Base-by-base conservation (phyloP, 2,329 filamentous ascomycete species). In the Bipolaris victoriae region DNA sequence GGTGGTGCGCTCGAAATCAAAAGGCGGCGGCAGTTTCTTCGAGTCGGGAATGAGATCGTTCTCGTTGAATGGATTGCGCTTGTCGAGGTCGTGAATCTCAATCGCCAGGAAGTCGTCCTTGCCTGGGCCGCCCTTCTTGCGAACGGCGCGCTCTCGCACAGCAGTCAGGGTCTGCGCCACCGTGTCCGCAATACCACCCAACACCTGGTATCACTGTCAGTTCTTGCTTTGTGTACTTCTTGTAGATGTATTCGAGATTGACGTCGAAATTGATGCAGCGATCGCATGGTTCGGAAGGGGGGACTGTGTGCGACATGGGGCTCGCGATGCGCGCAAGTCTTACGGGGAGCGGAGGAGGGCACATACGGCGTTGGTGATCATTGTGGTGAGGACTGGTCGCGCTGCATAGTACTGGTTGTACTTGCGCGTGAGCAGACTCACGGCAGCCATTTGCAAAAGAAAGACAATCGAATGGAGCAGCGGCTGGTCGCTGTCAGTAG, bases 401-500 rank as follows among this genome's bases (percentile, higher is more conserved):
- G 92, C 88, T 66, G 91, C 89, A 85, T 98, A 99, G 81, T 96
- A 97, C 66, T 87, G 85, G 79, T 97, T 97, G 83, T 96, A 99
- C 74, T 92, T 91, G 69, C 91, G 86, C 44, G 89, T 88, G 53
- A 99, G 81, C 64, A 95, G 85, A 65, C 89, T 90, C 61, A 94
- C 86, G 76, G 96, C 88, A 57, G 87, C 88, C 87, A 98, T 91
- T 79, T 99, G 90, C 78, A 97, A 84, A 43, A 97, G 77, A 76
- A 97, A 90, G 62, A 97, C 85, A 71, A 96, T 82, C 58, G 88
- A 83, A 81, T 98, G 92, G 56, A 98, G 82, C 53, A 98, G 82
- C 70, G 95, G 94, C 95, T 98, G 77, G 64, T 37, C 31, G 53
- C 60, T 49, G 60, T 61, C 57, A 63, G 53, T 44, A 53, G 33